Base-by-base conservation (phyloP, 306 rosid species). In the Psophocarpus tetragonolobus region DNA sequence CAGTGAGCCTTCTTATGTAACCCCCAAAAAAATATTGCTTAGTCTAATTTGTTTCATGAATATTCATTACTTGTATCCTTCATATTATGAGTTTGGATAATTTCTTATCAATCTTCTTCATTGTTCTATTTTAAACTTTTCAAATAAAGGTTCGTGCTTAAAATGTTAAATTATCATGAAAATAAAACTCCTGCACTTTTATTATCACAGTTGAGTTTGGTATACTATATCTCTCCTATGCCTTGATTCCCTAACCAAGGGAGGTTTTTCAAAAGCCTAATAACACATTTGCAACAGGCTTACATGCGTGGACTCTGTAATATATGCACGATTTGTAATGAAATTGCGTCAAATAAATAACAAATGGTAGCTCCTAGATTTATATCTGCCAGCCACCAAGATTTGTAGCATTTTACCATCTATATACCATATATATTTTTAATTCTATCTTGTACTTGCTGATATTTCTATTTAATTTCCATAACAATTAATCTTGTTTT, bases 41-140 rank as follows among this genome's bases (percentile, higher is more conserved):
- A 80, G 81, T 53, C 27, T 63, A 27, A 29, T 75, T 63, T 75
- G 51, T 82, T 56, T 57, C 24, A 41, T 24, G 65, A 51, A 74
- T 73, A 79, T 69, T 81, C 48, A 53, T 48, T 48, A 48, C 76
- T 64, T 78, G 84, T 78, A 75, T 32, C 64, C 74, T 79, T 57
- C 60, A 56, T 36, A 72, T 72, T 41, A 24, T 50, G 76, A 74
- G 48, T 66, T 66, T 9, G 70, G 75, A 66, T 83, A 32, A 36
- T 68, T 29, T 38, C 18, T 27, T 66, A 38, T 68, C 5, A 62
- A 61, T 75, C 13, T 48, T 73, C 23, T 63, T 50, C 21, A 20
- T 33, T 13, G 62, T 44, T 62, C 32, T 67, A 15, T 26, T 77
- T 60, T 60, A 24, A 27, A 60, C 64, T 44, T 77, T 77, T 54